Base-by-base conservation (phyloP, 225 moss, liverwort and hornwort genomes). In the Physcomitrellopsis africana region DNA sequence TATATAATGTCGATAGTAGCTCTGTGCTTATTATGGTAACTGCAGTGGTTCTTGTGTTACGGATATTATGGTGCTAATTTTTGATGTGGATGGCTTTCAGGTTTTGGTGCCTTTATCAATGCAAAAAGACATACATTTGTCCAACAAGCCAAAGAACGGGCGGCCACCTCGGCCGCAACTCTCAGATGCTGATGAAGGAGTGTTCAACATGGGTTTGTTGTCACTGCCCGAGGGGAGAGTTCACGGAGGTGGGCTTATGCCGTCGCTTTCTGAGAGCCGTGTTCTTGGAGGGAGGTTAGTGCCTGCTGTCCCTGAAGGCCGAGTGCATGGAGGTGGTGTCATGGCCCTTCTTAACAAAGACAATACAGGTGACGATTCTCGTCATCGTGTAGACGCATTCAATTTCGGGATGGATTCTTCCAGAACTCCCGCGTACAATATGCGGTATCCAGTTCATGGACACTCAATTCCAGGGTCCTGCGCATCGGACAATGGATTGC, bases 51-150 rank as follows among this genome's bases (percentile, higher is more conserved):
- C 7, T 37, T 37, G 32, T 37, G 32, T 37, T 37, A 2, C 7
- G 32, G 32, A 37, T 37, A 5, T 37, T 37, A 37, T 37, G 32
- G 32, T 37, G 32, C 32, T 37, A 37, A 37, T 37, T 37, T 37
- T 5, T 37, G 32, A 7, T 37, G 32, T 37, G 32, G 32, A 37
- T 37, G 32, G 32, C 32, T 70, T 59, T 23, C 77, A 89, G 87
- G 99, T 95, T 51, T 81, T 95, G 73, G 99, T 95, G 64, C 99
- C 99, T 11, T 80, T 93, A 43, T 99, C 93, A 12, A 99, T 99
- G 95, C 99, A 95, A 65, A 86, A 78, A 73, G 94, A 91, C 41
- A 48, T 74, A 16, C 23, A 75, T 23, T 63, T 65, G 67, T 44
- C 59, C 43, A 85, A 65, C 43, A 85, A 80, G 72, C 72, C 65